Percentiles rank a stretch among this genome's conserved stretches.
Conservation (phyloP, 1,284 basidiomycete genomes). For the Papiliotrema flavescens region DNA sequence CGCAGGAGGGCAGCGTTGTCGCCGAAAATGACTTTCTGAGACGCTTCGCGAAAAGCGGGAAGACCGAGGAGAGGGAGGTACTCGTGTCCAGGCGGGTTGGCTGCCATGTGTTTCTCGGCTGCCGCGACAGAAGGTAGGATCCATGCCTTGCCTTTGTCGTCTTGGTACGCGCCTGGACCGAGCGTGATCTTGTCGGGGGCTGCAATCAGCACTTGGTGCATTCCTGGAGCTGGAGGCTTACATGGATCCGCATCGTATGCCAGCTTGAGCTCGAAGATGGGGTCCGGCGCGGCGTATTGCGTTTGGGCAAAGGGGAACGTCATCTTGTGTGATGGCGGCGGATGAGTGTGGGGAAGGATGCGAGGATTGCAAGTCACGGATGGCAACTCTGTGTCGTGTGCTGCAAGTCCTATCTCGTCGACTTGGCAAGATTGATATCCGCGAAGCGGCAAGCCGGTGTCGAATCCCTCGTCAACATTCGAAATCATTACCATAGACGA, state of each 20-base stretch:
- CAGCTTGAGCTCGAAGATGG: constrained; percentile 1
- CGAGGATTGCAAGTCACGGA: no score
- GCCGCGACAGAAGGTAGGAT: constrained; percentile 56
- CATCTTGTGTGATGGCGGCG: not conserved
- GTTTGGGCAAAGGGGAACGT: not conserved
- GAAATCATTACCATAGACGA: no score
- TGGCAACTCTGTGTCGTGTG: no score
- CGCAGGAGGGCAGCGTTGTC: constrained; percentile 38
- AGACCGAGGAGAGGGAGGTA: constrained; percentile 90
- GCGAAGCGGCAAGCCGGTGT: no score
- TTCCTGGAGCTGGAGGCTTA: not conserved
- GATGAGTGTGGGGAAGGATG: no score
- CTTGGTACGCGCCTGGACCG: constrained; percentile 56
- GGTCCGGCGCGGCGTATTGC: not conserved
- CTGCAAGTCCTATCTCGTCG: no score
- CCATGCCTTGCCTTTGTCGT: constrained; percentile 50
- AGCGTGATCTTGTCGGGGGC: constrained; percentile 80
- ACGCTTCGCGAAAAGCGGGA: constrained; percentile 71
- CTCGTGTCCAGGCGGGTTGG: constrained; percentile 71
- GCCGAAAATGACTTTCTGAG: constrained; percentile 79
- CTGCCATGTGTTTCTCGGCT: constrained; percentile 26
- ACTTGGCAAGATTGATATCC: no score
- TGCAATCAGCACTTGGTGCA: not conserved
- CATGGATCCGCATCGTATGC: not conserved
- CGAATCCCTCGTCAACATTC: no score